Evolutionary conservation across 2,329 filamentous ascomycete species (phyloP), one percentile per base, ranked within the genome.

Genomic region (Hypoxylon sp.): DNA sequence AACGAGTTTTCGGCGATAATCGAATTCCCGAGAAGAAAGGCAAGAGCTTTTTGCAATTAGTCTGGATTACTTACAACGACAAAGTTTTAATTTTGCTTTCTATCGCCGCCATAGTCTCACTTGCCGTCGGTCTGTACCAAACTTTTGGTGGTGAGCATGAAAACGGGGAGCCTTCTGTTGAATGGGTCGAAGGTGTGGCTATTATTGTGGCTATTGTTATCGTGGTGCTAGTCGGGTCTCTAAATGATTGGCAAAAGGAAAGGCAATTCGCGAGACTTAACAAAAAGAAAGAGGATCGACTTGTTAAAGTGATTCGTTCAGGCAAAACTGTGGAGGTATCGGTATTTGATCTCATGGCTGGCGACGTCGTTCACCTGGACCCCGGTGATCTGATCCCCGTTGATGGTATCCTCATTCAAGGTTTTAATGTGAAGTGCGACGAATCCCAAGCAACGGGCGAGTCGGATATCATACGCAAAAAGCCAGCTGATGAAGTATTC

Each of bases 51-150:
- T 82, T 92, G 48, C 83, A 92, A 76, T 83, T 94, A 46, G 91
- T 93, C 80, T 94, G 92, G 92, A 92, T 94, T 74, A 93, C 92
- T 0, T 93, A 93, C 78, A 93, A 94, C 80, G 92, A 94, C 84
- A 94, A 94, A 78, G 90, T 94, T 3, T 82, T 94, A 50, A 91
- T 93, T 65, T 82, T 94, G 5, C 83, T 94, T 60, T 92, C 90
- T 0, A 83, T 87, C 53, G 92, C 92, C 47, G 92, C 92, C 3
- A 83, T 89, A 39, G 88, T 94, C 54, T 94, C 92, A 48, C 84
- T 94, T 47, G 91, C 89, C 4, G 86, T 94, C 46, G 92, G 92
- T 52, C 83, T 94, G 0, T 94, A 94, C 78, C 90, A 94, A 78
- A 91, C 90, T 0, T 91, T 93, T 76, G 90, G 90, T 11, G 81